phyloP scores from a whole-genome alignment of 2,329 filamentous ascomycete genomes.

The Claviceps spartinae region DNA sequence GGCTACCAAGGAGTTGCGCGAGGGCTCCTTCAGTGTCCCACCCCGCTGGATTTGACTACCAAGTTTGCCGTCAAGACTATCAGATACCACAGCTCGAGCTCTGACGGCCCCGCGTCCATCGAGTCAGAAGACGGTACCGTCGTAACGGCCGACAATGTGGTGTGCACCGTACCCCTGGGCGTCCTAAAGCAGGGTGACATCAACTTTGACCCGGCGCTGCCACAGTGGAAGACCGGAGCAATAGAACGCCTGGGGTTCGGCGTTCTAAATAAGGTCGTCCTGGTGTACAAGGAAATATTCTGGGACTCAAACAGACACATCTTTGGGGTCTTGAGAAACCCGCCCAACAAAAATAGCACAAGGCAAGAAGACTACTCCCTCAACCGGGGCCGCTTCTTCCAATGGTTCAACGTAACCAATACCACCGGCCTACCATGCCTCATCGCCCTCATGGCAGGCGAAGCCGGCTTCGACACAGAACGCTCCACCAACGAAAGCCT shows the following conservation, averaged over 20 bases:
- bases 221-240: conserved; percentile 68
- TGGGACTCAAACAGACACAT: conserved; percentile 88
- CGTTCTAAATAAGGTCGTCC: conserved; percentile 84
- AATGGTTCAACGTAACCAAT: conserved; percentile 93
- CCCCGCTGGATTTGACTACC: conserved; percentile 62
- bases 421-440: conserved; percentile 80
- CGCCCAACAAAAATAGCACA: conserved; percentile 54
- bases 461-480: conserved; percentile 84
- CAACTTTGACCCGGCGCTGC: conserved; percentile 81
- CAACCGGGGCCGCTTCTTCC: conserved; percentile 81
- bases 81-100: conserved; percentile 40
- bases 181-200: conserved; percentile 76
- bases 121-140: conserved; percentile 65
- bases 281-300: conserved; percentile 80
- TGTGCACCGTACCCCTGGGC: conserved; percentile 80
- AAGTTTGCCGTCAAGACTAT: conserved; percentile 62
- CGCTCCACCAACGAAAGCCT: conserved; percentile 60
- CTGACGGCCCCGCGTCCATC: conserved; percentile 40
- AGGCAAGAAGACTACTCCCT: conserved; percentile 66
- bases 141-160: conserved; percentile 77
- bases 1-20: conserved; percentile 91
- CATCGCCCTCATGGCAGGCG: conserved; percentile 88
- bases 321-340: conserved; percentile 77
- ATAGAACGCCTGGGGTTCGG: conserved; percentile 84
- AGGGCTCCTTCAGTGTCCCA: conserved; percentile 66